phyloP scores from a whole-genome alignment of 2,329 filamentous ascomycete species.

The Fusarium sp. region DNA sequence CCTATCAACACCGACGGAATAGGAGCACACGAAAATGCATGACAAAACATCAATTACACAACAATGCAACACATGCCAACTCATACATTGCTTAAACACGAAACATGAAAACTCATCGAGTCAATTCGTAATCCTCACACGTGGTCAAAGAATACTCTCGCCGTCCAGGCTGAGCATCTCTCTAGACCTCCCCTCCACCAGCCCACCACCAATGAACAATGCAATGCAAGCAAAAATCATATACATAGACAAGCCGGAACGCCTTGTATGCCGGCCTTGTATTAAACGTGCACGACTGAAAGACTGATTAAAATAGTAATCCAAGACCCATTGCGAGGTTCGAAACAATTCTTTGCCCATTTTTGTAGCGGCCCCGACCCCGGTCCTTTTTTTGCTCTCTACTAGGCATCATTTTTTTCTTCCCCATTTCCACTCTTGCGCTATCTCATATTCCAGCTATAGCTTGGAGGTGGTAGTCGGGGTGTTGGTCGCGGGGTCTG shows the following conservation, averaged over 20 bases:
- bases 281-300: conserved; percentile 40
- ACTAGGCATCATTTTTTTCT: conserved; percentile 14
- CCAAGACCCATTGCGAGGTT: conserved; percentile 22
- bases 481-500: conserved; percentile 35
- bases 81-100: neutral
- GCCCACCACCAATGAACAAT: neutral
- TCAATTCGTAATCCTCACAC: neutral
- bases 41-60: neutral
- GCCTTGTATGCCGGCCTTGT: conserved; percentile 41
- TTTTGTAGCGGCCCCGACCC: conserved; percentile 21
- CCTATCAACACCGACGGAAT: neutral
- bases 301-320: conserved; percentile 39
- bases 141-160: neutral
- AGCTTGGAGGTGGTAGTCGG: conserved; percentile 40
- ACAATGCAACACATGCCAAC: neutral
- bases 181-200: neutral
- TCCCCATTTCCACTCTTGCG: neutral
- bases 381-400: conserved; percentile 6
- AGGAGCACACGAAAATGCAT: neutral
- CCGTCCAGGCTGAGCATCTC: neutral
- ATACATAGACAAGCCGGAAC: conserved; percentile 40
- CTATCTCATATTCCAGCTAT: conserved; percentile 12
- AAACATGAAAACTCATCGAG: neutral
- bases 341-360: conserved; percentile 25
- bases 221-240: conserved; percentile 11